Evolutionary conservation across 2,329 filamentous ascomycete genomes (phyloP).

Genomic region (Mycosphaerella sp.): DNA sequence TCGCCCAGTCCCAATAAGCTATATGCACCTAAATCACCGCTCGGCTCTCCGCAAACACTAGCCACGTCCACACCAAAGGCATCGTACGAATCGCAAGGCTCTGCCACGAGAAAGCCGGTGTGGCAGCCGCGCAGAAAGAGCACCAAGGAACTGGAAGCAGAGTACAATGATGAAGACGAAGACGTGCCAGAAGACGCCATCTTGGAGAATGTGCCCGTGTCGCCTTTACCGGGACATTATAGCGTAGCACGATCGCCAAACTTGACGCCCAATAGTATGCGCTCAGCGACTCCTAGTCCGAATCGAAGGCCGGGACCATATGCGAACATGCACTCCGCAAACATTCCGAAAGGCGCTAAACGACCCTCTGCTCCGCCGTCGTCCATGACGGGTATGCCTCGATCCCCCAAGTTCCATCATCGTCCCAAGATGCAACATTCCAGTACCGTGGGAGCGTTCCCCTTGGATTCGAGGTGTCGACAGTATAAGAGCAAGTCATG

Average conservation of each 20-base stretch:
- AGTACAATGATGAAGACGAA: slow-evolving; percentile 73
- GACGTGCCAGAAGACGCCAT: slow-evolving; percentile 70
- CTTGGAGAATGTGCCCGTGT: slow-evolving; percentile 76
- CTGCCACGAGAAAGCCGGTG: slow-evolving; percentile 35
- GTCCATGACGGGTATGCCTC: slow-evolving; percentile 22
- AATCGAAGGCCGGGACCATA: slow-evolving; percentile 26
- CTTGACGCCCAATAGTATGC: slow-evolving; percentile 10
- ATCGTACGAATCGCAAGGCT: slow-evolving; percentile 17
- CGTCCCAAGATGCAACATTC: slow-evolving; percentile 29
- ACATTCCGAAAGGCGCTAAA: slow-evolving; percentile 33
- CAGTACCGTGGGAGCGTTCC: slow-evolving; percentile 27
- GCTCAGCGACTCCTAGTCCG: slow-evolving; percentile 32
- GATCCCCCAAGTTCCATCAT: slow-evolving; percentile 28
- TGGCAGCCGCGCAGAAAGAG: slow-evolving; percentile 69
- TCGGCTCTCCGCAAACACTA: slow-evolving; percentile 14
- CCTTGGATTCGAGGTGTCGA: slow-evolving; percentile 23
- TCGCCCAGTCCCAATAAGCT: slow-evolving; percentile 32
- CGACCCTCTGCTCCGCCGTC: slow-evolving; percentile 28
- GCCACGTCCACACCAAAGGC: slow-evolving; percentile 22
- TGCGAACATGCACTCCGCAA: slow-evolving; percentile 31
- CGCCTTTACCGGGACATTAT: slow-evolving; percentile 46
- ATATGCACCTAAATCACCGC: slow-evolving; percentile 7
- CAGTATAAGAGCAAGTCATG: slow-evolving; percentile 58
- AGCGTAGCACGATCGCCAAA: slow-evolving; percentile 25
- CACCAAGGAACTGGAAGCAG: slow-evolving; percentile 63